These are phyloP conservation scores for Halophytophthora batemanensis DNA, from an alignment of 352 stramenopile species.

Conservation along the genomic window DNA sequence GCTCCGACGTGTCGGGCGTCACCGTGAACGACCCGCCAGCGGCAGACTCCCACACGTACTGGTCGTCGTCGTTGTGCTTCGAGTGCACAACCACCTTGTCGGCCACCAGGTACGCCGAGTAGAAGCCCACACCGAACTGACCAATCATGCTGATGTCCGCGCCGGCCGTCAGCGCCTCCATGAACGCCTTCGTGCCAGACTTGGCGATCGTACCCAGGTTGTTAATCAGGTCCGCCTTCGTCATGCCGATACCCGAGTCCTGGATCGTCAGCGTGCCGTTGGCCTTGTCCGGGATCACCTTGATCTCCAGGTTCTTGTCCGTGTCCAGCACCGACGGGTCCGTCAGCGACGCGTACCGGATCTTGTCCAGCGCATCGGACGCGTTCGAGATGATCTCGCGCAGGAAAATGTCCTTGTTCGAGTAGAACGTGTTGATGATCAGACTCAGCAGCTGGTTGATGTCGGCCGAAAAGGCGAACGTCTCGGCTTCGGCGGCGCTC, in stretches of 20 bases:
- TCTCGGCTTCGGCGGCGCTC: slow-evolving; percentile 91
- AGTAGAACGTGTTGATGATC: slow-evolving; percentile 99
- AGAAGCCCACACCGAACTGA: slow-evolving; percentile 99
- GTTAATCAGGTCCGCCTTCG: slow-evolving; percentile 99
- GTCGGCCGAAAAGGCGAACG: slow-evolving; percentile 99
- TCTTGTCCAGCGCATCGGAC: slow-evolving; percentile 97
- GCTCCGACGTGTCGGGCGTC: slow-evolving; percentile 83
- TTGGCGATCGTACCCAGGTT: slow-evolving; percentile 99
- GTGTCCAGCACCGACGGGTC: slow-evolving; percentile 94
- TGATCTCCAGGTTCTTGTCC: slow-evolving; percentile 98
- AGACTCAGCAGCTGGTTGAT: slow-evolving; percentile 99
- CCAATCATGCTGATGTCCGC: slow-evolving; percentile 99
- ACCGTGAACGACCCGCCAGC: slow-evolving; percentile 98
- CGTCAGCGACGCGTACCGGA: slow-evolving; percentile 96
- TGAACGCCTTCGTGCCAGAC: slow-evolving; percentile 99
- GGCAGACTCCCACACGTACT: slow-evolving; percentile 97
- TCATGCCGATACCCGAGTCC: slow-evolving; percentile 99
- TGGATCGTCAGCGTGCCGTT: slow-evolving; percentile 99
- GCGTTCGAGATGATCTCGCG: slow-evolving; percentile 96
- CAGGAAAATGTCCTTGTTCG: slow-evolving; percentile 99
- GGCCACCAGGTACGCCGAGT: slow-evolving; percentile 99
- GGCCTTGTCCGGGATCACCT: slow-evolving; percentile 98
- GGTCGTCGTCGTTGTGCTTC: slow-evolving; percentile 99
- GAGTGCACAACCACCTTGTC: slow-evolving; percentile 98
- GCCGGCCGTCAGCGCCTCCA: slow-evolving; percentile 97